Evolutionary conservation across 169 alveolate species (phyloP), one percentile per base, ranked within the genome.

Genomic region (Cytauxzoon felis): DNA sequence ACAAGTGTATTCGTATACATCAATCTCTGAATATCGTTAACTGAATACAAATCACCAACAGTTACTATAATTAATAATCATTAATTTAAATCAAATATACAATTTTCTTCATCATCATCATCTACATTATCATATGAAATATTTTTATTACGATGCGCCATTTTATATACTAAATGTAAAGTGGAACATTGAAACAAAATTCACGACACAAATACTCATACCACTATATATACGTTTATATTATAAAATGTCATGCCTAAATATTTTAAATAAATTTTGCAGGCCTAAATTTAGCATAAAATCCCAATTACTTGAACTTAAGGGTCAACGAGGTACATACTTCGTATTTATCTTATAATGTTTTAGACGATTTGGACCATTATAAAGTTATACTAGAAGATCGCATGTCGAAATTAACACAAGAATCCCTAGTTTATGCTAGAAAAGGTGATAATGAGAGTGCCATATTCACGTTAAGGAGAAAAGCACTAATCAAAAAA

Each of bases 301-400:
- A 21, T 24, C 69, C 27, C 63, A 50, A 24, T 61, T 71, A 1
- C 34, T 71, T 0, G 60, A 71, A 40, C 47, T 71, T 32, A 71
- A 71, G 36, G 65, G 73, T 29, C 64, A 60, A 36, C 13, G 82
- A 47, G 82, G 82, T 71, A 16, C 1, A 60, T 54, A 27, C 42
- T 26, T 21, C 8, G 13, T 2, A 6, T 27, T 1, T 6, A 5
- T 8, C 18, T 38, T 3, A 11, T 48, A 1, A 47, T 3, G 4
- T 9, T 61, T 11, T 33, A 71, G 82, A 71, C 32, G 82, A 48
- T 0, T 33, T 71, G 47, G 68, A 60, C 32, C 62, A 62, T 19
- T 26, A 61, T 19, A 54, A 61, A 19, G 8, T 27, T 3, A n/a
- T 21, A n/a, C 53, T 71, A 43, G 34, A 24, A 33, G 26, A n/a